phyloP scores from a whole-genome alignment of 192 early-diverging fungal genomes.

The Cladochytrium replicatum region DNA sequence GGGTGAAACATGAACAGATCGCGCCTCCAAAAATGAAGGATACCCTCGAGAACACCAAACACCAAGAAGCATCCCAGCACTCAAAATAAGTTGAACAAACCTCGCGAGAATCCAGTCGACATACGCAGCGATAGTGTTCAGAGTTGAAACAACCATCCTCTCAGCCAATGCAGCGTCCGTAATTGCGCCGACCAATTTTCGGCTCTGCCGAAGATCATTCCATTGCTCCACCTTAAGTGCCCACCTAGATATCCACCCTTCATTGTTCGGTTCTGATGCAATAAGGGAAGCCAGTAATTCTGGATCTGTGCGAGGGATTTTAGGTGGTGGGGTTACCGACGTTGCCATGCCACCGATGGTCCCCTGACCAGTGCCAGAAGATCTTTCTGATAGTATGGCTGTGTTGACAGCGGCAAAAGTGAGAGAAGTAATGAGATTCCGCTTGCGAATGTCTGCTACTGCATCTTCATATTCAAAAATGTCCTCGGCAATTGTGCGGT shows the following conservation, averaged over 20 bases:
- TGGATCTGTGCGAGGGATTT: slow-evolving; percentile 7
- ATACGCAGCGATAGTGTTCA: slow-evolving; percentile 27
- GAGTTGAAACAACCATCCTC: slow-evolving; percentile 5
- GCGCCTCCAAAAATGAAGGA: no score
- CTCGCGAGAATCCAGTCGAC: slow-evolving; percentile 18
- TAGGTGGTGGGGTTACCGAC: not conserved
- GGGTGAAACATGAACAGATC: no score
- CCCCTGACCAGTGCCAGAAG: slow-evolving; percentile 35
- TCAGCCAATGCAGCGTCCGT: slow-evolving; percentile 2
- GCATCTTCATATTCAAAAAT: slow-evolving; percentile 50
- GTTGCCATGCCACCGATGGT: slow-evolving; percentile 14
- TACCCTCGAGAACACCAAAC: no score
- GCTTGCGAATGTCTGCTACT: slow-evolving; percentile 45
- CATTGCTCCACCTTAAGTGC: slow-evolving; percentile 17
- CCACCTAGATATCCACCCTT: slow-evolving; percentile 47
- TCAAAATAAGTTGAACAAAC: no score
- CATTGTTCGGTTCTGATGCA: slow-evolving; percentile 37
- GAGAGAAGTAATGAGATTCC: slow-evolving; percentile 43
- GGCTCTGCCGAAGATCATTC: slow-evolving; percentile 3
- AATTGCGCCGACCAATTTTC: no score
- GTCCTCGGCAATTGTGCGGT: slow-evolving; percentile 48
- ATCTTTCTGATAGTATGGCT: slow-evolving; percentile 25
- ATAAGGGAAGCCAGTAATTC: slow-evolving; percentile 33
- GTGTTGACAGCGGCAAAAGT: slow-evolving; percentile 43
- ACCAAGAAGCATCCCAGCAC: no score